These are phyloP conservation scores for Pseudognaphalium luteoalbum DNA, from an alignment of 129 eudicot species.

Conservation along the genomic window DNA sequence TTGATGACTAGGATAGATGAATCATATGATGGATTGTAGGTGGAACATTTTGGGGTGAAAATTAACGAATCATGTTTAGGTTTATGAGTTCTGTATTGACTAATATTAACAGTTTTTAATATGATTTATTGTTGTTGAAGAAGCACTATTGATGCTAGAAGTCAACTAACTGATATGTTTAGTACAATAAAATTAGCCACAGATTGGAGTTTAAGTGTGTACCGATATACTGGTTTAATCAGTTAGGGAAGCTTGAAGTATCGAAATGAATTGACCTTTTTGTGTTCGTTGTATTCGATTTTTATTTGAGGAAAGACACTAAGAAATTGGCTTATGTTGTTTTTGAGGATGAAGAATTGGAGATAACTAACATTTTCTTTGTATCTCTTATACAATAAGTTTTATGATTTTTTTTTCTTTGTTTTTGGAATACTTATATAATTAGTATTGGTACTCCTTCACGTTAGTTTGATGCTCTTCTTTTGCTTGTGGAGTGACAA, in stretches of 20 bases:
- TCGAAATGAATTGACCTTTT: not conserved
- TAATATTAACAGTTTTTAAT: not conserved
- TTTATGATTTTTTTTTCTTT: too few relatives aligned
- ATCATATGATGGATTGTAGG: not conserved
- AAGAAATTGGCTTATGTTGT: not conserved
- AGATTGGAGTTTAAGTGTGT: not conserved
- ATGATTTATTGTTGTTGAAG: not conserved
- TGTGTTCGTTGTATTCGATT: not conserved
- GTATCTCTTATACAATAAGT: not conserved
- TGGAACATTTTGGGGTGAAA: not conserved
- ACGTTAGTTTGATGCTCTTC: too few relatives aligned
- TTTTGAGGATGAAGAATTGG: not conserved
- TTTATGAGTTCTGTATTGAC: not conserved
- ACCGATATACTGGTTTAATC: too few relatives aligned
- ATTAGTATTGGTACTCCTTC: too few relatives aligned
- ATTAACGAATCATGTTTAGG: constrained; percentile 2
- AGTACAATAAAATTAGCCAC: not conserved
- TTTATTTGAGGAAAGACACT: not conserved
- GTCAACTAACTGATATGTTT: not conserved
- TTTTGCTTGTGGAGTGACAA: constrained; percentile 3
- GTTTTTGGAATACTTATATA: too few relatives aligned
- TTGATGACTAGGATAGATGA: not conserved
- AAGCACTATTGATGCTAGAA: not conserved
- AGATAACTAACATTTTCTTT: not conserved
- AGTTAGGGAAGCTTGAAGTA: not conserved